Conservation (phyloP, 768 basidiomycete genomes). For the Lactarius quietus region DNA sequence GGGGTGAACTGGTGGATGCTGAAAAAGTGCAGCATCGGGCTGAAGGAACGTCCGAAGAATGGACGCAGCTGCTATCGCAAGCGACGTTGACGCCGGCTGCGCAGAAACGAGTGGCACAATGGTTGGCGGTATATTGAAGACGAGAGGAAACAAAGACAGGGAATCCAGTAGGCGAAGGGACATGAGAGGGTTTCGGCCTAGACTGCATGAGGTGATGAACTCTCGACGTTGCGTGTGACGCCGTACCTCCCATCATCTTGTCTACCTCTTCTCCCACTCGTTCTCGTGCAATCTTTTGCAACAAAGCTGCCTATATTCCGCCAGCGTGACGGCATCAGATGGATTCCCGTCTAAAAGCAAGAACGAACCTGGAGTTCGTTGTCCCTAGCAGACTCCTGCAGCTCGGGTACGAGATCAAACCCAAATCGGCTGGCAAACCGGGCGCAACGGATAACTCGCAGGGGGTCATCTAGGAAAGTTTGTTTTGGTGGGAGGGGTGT, state of each 20-base stretch:
- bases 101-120: slow-evolving; percentile 45
- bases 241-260: slow-evolving; percentile 86
- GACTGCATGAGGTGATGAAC: slow-evolving; percentile 2
- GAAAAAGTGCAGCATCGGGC: slow-evolving; percentile 28
- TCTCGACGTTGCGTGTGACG: slow-evolving; percentile 4
- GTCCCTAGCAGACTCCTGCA: slow-evolving; percentile 60
- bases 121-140: slow-evolving; percentile 56
- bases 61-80: slow-evolving; percentile 52
- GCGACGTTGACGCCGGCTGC: slow-evolving; percentile 36
- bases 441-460: slow-evolving; percentile 86
- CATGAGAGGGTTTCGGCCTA: slow-evolving; percentile 71
- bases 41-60: slow-evolving; percentile 53
- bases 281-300: slow-evolving; percentile 83
- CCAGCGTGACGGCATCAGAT: background rate
- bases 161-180: slow-evolving; percentile 73
- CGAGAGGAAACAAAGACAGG: slow-evolving; percentile 63
- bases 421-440: slow-evolving; percentile 91
- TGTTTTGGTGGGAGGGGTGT: slow-evolving; percentile 84
- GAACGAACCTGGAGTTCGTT: slow-evolving; percentile 55
- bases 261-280: slow-evolving; percentile 87
- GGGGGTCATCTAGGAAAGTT: slow-evolving; percentile 92
- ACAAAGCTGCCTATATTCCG: slow-evolving; percentile 52
- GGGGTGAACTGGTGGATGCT: slow-evolving; percentile 46
- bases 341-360: background rate
- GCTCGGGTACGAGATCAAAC: slow-evolving; percentile 67